Evolutionary conservation across 2,329 filamentous ascomycete species (phyloP), one percentile per base, ranked within the genome.

Genomic region (Ophiocordyceps robertsii): DNA sequence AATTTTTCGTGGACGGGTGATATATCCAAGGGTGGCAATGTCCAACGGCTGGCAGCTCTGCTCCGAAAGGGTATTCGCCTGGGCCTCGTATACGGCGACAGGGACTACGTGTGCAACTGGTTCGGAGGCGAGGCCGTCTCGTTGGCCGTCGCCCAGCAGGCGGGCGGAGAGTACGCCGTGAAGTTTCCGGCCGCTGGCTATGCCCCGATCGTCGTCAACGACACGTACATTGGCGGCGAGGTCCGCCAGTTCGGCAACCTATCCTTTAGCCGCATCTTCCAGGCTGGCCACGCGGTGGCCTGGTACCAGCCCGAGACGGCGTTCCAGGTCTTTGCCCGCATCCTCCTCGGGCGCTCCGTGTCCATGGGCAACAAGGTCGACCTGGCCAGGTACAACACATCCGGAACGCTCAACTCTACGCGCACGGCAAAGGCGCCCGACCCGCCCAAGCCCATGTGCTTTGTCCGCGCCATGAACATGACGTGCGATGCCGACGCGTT

Each of bases 181-280:
- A 60, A 63, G 27, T 92, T 90, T 56, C 63, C 69, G 2, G 58
- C 64, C 0, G 79, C 85, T 0, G 84, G 84, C 1, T 92, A 92
- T 56, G 74, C 77, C 0, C 76, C 81, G 13, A 77, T 92, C 47
- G 65, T 78, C 12, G 77, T 84, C 35, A 84, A 86, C 54, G 70
- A 69, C 24, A 68, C 72, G 7, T 82, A 82, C 59, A 75, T 79
- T 54, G 84, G 76, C 41, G 86, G 85, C 17, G 73, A 76, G 43
- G 84, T 86, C 0, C 74, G 84, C 4, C 84, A 92, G 58, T 84
- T 77, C 52, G 84, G 82, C 11, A 89, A 89, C 51, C 70, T 84
- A 42, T 77, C 72, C 14, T 84, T 84, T 56, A 75, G 74, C 42
- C 70, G 80, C 8, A 68, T 84, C 39, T 83, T 79, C 56, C 73